Evolutionary conservation across 306 rosid genomes (phyloP).

Genomic region (Lagenaria siceraria): DNA sequence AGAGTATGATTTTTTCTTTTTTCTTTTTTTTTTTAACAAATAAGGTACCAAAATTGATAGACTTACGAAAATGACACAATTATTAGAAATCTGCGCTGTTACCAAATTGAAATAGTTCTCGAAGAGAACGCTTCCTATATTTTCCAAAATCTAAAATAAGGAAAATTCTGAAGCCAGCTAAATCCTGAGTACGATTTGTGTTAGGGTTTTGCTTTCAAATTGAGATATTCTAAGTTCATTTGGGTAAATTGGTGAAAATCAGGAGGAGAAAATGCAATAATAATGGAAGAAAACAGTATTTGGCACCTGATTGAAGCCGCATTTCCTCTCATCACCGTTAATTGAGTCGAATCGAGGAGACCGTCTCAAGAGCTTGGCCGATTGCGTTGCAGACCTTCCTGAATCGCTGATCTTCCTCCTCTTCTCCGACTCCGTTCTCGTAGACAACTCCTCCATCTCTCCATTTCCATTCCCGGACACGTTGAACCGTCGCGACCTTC

Average conservation of each 20-base stretch:
- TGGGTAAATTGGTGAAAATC: not conserved
- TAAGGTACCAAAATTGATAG: too few species aligned
- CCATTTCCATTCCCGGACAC: not conserved
- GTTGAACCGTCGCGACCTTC: slow-evolving; percentile 26
- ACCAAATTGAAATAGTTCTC: not conserved
- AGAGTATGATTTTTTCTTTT: too few species aligned
- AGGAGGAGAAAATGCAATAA: not conserved
- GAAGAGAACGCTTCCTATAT: not conserved
- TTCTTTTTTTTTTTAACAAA: too few species aligned
- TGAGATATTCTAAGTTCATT: not conserved
- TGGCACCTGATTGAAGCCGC: slow-evolving; percentile 18
- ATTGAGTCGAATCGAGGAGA: slow-evolving; percentile 16
- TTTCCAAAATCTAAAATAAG: not conserved
- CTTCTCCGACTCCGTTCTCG: not conserved
- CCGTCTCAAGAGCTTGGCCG: not conserved
- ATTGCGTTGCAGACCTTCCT: not conserved
- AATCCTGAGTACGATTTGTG: not conserved
- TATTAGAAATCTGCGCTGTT: not conserved
- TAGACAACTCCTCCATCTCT: not conserved
- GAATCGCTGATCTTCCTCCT: not conserved
- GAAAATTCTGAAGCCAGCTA: not conserved
- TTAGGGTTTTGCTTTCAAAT: not conserved
- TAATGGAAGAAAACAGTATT: not conserved
- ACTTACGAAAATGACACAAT: too few species aligned
- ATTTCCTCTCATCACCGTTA: not conserved